Evolutionary conservation across 176 grass and related monocot genomes (phyloP).

Genomic region (Areca catechu): DNA sequence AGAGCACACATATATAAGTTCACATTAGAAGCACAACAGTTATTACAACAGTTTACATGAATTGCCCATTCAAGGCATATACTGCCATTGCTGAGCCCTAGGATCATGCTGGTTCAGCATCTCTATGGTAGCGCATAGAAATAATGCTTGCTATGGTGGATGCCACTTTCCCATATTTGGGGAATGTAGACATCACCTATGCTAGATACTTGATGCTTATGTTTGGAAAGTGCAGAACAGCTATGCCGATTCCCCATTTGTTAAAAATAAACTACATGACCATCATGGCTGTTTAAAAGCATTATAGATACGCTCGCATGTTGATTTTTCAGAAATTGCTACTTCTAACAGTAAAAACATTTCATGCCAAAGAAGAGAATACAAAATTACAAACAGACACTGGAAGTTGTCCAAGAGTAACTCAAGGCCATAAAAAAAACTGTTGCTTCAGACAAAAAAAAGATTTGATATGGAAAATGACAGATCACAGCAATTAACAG

Average conservation of each 20-base stretch:
- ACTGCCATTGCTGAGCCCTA: not conserved
- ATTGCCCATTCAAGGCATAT: not conserved
- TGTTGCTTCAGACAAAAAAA: no score
- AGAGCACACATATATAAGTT: constrained; percentile 49
- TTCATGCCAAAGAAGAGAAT: no score
- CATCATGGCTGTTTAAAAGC: not conserved
- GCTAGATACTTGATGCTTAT: no score
- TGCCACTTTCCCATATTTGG: not conserved
- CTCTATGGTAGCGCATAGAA: not conserved
- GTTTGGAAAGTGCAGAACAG: no score
- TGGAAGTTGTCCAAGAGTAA: no score
- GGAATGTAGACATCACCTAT: not conserved
- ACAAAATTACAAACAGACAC: no score
- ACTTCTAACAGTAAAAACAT: no score
- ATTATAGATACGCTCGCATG: no score
- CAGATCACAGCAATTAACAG: no score
- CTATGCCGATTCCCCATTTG: not conserved
- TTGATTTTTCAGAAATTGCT: no score
- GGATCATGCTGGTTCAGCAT: constrained; percentile 1
- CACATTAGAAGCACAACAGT: constrained; percentile 24
- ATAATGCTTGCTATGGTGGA: not conserved
- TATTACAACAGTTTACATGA: not conserved
- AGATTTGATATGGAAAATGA: no score
- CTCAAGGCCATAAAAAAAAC: no score
- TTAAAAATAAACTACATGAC: not conserved